Evolutionary conservation across 2,329 filamentous ascomycete genomes (phyloP).

Genomic region (Trichoderma afroharzianum): DNA sequence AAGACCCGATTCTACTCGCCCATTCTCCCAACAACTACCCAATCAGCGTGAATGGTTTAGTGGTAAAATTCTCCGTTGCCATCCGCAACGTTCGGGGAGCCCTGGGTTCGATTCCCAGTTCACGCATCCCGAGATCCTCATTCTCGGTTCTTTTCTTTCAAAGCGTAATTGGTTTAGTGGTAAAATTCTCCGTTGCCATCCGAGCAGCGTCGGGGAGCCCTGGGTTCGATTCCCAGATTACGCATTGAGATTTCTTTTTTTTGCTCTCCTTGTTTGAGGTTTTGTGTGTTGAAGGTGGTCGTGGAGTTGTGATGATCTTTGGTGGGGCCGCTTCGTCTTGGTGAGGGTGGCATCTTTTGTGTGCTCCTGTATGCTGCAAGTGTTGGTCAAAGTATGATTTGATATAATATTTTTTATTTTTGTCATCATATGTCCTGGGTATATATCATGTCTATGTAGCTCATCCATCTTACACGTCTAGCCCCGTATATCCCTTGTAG

Average conservation of each 20-base stretch:
- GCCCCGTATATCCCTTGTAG: background rate
- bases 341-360: background rate
- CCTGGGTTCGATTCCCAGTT: slow-evolving; percentile 23
- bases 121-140: slow-evolving; percentile 7
- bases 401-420: background rate
- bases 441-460: slow-evolving; percentile 3
- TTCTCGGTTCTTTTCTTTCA: background rate
- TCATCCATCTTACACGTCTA: background rate
- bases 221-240: slow-evolving; percentile 34
- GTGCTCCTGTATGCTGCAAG: background rate
- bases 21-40: background rate
- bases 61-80: slow-evolving; percentile 24
- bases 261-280: background rate
- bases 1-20: background rate
- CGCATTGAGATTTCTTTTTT: slow-evolving; percentile 21
- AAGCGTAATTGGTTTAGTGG: slow-evolving; percentile 29
- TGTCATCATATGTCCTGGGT: slow-evolving; percentile 7
- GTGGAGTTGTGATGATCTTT: background rate
- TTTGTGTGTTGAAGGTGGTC: background rate
- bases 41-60: slow-evolving; percentile 21
- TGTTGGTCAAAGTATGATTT: background rate
- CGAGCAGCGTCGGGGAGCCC: slow-evolving; percentile 32
- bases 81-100: slow-evolving; percentile 18
- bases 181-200: slow-evolving; percentile 32
- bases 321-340: background rate